Conservation (phyloP, 2,329 filamentous ascomycete genomes). For the Chaetomium sp. region DNA sequence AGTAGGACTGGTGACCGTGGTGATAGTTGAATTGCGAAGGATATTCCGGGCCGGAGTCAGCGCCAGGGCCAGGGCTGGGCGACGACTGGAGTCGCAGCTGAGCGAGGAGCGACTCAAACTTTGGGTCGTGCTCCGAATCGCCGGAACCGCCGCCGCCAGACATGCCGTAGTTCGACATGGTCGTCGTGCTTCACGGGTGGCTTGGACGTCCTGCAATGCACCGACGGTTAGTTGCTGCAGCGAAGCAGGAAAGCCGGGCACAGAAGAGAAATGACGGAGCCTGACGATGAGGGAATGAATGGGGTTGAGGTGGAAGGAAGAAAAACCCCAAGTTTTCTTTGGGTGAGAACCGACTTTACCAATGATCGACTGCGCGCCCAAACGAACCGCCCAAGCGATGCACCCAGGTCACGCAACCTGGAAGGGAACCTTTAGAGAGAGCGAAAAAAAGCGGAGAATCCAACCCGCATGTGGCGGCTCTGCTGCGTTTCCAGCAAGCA, state of each 20-base stretch:
- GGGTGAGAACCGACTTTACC: too few species aligned
- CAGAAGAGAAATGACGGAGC: too few species aligned
- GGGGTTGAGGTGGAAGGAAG: too few species aligned
- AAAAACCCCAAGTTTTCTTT: too few species aligned
- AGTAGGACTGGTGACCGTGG: slow-evolving; percentile 23
- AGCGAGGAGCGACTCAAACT: slow-evolving; percentile 37
- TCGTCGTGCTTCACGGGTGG: background rate
- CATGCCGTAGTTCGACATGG: slow-evolving; percentile 24
- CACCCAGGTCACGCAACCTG: too few species aligned
- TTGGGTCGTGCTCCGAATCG: slow-evolving; percentile 28
- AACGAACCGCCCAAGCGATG: too few species aligned
- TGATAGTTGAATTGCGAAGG: slow-evolving; percentile 23
- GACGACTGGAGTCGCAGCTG: slow-evolving; percentile 33
- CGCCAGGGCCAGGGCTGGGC: slow-evolving; percentile 20
- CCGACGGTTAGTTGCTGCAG: background rate
- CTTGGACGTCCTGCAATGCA: background rate
- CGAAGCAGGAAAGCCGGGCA: too few species aligned
- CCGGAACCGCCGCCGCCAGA: slow-evolving; percentile 16
- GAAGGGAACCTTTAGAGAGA: background rate
- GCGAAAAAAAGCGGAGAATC: background rate
- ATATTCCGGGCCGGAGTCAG: slow-evolving; percentile 17
- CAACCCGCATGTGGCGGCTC: background rate
- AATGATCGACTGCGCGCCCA: too few species aligned
- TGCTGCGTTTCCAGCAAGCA: slow-evolving; percentile 4
- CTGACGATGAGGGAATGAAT: too few species aligned